Conservation (phyloP, 179 eudicot species). For the Silene vulgaris region DNA sequence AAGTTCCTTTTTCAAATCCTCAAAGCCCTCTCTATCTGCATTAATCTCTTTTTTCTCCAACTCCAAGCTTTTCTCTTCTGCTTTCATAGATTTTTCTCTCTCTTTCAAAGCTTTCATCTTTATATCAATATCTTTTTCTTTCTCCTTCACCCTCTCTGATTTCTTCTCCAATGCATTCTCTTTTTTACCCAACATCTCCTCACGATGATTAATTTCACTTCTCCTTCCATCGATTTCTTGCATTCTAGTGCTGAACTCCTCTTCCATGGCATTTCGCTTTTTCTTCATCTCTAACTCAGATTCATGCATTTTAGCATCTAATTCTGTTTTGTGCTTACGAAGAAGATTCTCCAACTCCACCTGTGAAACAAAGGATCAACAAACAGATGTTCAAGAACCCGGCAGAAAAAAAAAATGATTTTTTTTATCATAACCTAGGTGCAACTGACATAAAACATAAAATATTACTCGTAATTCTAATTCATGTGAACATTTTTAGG, state of each 20-base stretch:
- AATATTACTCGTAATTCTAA: background rate
- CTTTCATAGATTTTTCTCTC: conserved; percentile 52
- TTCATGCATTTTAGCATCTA: conserved; percentile 47
- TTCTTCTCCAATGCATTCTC: conserved; percentile 62
- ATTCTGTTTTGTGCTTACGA: conserved; percentile 50
- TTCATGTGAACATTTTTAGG: background rate
- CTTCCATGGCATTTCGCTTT: conserved; percentile 49
- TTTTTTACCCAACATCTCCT: conserved; percentile 55
- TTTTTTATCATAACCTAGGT: background rate
- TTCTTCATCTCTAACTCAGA: conserved; percentile 62
- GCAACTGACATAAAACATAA: background rate
- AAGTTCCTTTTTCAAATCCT: conserved; percentile 45
- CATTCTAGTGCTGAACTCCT: conserved; percentile 43
- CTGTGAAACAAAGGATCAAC: conserved; percentile 30
- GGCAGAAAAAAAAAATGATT: background rate
- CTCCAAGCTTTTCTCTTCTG: conserved; percentile 54
- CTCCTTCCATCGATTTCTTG: conserved; percentile 45
- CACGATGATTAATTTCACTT: conserved; percentile 56
- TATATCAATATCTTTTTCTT: conserved; percentile 61
- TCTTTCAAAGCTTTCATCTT: conserved; percentile 52
- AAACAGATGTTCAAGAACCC: conserved; percentile 17
- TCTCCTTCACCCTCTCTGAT: conserved; percentile 69
- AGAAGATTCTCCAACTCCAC: conserved; percentile 64
- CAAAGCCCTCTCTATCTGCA: conserved; percentile 49
- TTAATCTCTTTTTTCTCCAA: conserved; percentile 39